phyloP scores from a whole-genome alignment of 805 yeast species.

The Myxozyma lipomycoides region DNA sequence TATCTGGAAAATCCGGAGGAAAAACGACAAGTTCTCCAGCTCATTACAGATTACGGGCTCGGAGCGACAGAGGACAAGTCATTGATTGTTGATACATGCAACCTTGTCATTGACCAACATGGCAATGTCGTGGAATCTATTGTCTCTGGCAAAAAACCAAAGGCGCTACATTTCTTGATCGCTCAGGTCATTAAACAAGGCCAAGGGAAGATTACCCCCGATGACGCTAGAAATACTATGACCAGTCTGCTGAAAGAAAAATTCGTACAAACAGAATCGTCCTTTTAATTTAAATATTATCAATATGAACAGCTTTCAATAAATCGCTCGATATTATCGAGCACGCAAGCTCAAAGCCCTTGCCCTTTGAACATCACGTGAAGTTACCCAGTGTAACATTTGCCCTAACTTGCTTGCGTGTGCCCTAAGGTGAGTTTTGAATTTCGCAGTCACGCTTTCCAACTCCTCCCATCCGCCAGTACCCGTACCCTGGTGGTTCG shows the following conservation, averaged over 20 bases:
- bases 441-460: too few relatives aligned
- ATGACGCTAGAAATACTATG: slow-evolving; percentile 34
- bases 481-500: too few relatives aligned
- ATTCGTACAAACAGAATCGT: not conserved
- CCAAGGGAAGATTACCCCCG: slow-evolving; percentile 53
- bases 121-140: slow-evolving; percentile 56
- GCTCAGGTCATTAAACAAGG: slow-evolving; percentile 81
- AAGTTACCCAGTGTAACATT: too few relatives aligned
- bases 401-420: too few relatives aligned
- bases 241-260: slow-evolving; percentile 5
- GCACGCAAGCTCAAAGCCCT: not conserved
- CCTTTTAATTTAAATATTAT: too few relatives aligned
- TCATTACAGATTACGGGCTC: slow-evolving; percentile 51
- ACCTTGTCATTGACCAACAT: slow-evolving; percentile 44
- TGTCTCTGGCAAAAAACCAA: slow-evolving; percentile 52
- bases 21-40: slow-evolving; percentile 29
- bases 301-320: too few relatives aligned
- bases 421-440: too few relatives aligned
- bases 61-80: slow-evolving; percentile 37
- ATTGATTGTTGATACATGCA: slow-evolving; percentile 46
- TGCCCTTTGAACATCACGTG: too few relatives aligned
- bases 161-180: slow-evolving; percentile 68
- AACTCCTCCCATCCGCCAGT: too few relatives aligned
- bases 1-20: slow-evolving; percentile 46
- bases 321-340: too few relatives aligned